Evolutionary conservation across 768 basidiomycete genomes (phyloP).

Genomic region (Zangia roseola): DNA sequence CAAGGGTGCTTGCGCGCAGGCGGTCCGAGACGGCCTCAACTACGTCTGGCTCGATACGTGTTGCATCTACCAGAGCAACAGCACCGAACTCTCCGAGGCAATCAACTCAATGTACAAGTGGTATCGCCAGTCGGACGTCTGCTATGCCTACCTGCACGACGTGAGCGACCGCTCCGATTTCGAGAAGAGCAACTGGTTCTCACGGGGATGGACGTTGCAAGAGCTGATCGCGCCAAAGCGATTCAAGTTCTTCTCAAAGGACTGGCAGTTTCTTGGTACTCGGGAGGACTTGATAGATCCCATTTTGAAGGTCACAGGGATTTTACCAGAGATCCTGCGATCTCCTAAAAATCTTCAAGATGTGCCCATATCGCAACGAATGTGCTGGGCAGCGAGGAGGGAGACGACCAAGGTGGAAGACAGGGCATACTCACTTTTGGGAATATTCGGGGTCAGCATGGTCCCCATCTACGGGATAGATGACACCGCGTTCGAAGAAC

Average conservation of each 20-base stretch:
- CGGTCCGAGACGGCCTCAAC: slow-evolving; percentile 8
- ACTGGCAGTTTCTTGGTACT: slow-evolving; percentile 23
- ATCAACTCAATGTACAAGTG: slow-evolving; percentile 36
- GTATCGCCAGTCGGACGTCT: slow-evolving; percentile 27
- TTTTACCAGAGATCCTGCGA: slow-evolving; percentile 16
- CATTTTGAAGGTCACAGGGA: slow-evolving; percentile 18
- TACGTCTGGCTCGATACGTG: slow-evolving; percentile 35
- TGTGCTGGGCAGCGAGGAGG: slow-evolving; percentile 29
- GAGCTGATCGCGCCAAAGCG: slow-evolving; percentile 29
- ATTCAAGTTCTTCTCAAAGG: slow-evolving; percentile 26
- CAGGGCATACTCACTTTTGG: slow-evolving; percentile 31
- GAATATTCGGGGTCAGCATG: slow-evolving; percentile 23
- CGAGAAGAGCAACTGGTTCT: slow-evolving; percentile 29
- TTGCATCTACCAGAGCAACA: slow-evolving; percentile 31
- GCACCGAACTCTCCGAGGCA: slow-evolving; percentile 28
- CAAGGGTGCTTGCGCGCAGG: slow-evolving; percentile 17
- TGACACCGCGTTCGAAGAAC: slow-evolving; percentile 20
- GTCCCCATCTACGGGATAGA: slow-evolving; percentile 26
- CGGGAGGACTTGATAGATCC: slow-evolving; percentile 9
- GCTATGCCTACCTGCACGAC: slow-evolving; percentile 30
- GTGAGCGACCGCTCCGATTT: slow-evolving; percentile 17
- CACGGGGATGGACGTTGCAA: slow-evolving; percentile 32
- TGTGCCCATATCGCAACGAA: slow-evolving; percentile 22
- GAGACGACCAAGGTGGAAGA: slow-evolving; percentile 27
- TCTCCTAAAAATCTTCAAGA: slow-evolving; percentile 5